These are phyloP conservation scores for Planoprotostelium fungivorum DNA, from an alignment of 78 protist species.

Conservation along the genomic window DNA sequence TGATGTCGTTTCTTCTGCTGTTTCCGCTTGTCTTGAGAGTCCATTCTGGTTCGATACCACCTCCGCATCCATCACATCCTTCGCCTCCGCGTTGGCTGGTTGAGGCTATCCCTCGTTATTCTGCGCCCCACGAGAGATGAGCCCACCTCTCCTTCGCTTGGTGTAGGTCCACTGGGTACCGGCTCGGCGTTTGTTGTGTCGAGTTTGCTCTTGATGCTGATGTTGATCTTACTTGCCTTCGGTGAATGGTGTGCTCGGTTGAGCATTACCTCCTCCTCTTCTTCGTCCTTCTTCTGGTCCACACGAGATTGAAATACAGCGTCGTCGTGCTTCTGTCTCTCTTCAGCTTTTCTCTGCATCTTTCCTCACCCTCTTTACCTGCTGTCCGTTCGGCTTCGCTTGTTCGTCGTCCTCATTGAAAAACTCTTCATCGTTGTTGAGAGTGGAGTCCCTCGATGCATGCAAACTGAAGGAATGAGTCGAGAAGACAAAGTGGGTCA, in stretches of 20 bases:
- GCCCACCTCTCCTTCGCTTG: not conserved
- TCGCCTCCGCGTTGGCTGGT: not conserved
- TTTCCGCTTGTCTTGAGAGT: not conserved
- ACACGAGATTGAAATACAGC: not conserved
- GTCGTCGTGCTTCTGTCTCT: not conserved
- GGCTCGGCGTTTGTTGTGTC: not conserved
- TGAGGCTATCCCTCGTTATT: not conserved
- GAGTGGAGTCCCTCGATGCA: not conserved
- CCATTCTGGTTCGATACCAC: not conserved
- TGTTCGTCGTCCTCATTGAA: not conserved
- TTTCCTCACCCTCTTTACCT: not conserved
- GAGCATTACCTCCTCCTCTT: not conserved
- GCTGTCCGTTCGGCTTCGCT: not conserved
- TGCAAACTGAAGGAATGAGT: not conserved
- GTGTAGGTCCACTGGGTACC: not conserved
- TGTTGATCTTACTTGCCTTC: not conserved
- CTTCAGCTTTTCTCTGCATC: no score
- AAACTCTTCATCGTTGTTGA: not conserved
- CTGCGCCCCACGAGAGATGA: not conserved
- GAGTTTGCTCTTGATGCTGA: not conserved
- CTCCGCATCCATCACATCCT: not conserved
- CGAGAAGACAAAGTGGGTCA: not conserved
- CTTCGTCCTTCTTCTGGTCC: not conserved
- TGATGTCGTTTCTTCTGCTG: not conserved
- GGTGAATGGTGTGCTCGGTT: not conserved